A percentile compares a stretch with the other conserved stretches of the same genome.
These are phyloP conservation scores for Aspergillus phoenicis DNA, from an alignment of 2,329 filamentous ascomycete species.

Conservation along the genomic window DNA sequence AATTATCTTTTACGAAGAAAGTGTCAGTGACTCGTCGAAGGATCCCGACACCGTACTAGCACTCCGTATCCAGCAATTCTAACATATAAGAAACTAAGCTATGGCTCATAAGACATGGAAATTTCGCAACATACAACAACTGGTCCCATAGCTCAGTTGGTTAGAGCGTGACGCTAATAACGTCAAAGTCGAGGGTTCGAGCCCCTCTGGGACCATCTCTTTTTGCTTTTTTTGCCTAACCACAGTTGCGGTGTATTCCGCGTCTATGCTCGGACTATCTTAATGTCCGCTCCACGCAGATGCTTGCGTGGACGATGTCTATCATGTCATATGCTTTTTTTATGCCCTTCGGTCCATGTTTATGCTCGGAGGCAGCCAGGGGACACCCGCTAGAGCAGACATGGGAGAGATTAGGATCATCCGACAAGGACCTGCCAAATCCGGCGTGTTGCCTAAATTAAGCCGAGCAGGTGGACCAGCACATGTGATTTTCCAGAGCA, in stretches of 20 bases:
- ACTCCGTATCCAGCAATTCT: too few relatives aligned
- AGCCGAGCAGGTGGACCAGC: background rate
- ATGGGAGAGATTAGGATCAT: background rate
- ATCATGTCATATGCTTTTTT: background rate
- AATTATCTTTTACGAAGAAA: too few relatives aligned
- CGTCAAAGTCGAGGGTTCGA: background rate
- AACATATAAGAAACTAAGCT: too few relatives aligned
- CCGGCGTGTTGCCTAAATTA: background rate
- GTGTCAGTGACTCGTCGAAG: too few relatives aligned
- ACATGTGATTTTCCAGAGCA: background rate
- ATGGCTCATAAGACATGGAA: background rate
- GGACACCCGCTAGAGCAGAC: background rate
- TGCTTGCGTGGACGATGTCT: background rate
- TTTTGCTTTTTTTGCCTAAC: background rate
- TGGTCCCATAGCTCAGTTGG: constrained; percentile 1
- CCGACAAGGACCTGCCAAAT: background rate
- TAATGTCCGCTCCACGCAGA: too few relatives aligned
- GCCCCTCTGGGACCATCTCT: background rate
- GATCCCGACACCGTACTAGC: too few relatives aligned
- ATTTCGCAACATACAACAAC: background rate
- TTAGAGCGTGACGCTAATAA: background rate
- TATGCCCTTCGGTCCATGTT: background rate
- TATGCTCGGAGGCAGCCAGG: background rate
- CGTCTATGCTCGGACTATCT: too few relatives aligned
- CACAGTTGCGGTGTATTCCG: background rate